These are phyloP conservation scores for Lathyrus tuberosus DNA, from an alignment of 306 rosid species.

Conservation along the genomic window DNA sequence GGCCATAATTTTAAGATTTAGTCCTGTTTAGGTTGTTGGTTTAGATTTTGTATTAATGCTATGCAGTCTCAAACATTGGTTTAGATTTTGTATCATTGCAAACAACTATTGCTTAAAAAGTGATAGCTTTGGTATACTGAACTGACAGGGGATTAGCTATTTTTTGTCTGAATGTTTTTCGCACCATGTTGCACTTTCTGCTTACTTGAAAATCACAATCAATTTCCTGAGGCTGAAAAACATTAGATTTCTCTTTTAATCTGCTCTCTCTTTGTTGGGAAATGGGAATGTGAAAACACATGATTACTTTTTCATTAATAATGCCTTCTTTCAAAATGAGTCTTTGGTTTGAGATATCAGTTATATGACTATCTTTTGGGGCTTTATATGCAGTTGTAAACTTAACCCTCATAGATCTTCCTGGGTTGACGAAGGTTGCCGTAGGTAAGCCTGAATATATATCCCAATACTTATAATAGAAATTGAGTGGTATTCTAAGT, in stretches of 20 bases:
- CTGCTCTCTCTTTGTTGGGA: constrained; percentile 2
- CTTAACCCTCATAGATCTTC: constrained; percentile 96
- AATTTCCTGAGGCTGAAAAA: constrained; percentile 5
- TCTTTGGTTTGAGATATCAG: constrained; percentile 30
- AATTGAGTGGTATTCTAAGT: constrained; percentile 28
- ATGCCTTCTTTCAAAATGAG: constrained; percentile 24
- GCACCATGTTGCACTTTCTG: constrained; percentile 17
- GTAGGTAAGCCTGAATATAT: constrained; percentile 65
- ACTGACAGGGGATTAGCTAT: not conserved
- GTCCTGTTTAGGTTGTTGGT: not conserved
- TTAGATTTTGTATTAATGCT: constrained; percentile 4
- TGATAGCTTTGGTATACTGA: not conserved
- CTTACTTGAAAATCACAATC: constrained; percentile 11
- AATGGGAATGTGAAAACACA: constrained; percentile 1
- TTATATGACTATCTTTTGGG: constrained; percentile 37
- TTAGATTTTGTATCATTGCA: constrained; percentile 6
- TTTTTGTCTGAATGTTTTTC: constrained; percentile 29
- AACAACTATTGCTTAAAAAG: not conserved
- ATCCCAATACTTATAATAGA: constrained; percentile 7
- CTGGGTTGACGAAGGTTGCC: constrained; percentile 99
- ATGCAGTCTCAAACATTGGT: not conserved
- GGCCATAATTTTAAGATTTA: constrained; percentile 5
- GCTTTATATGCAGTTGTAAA: constrained; percentile 83
- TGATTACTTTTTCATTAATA: constrained; percentile 5
- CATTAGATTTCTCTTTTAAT: constrained; percentile 18